Base-by-base conservation (phyloP, 164 flowering plant genomes). In the Nymphaea colorata region DNA sequence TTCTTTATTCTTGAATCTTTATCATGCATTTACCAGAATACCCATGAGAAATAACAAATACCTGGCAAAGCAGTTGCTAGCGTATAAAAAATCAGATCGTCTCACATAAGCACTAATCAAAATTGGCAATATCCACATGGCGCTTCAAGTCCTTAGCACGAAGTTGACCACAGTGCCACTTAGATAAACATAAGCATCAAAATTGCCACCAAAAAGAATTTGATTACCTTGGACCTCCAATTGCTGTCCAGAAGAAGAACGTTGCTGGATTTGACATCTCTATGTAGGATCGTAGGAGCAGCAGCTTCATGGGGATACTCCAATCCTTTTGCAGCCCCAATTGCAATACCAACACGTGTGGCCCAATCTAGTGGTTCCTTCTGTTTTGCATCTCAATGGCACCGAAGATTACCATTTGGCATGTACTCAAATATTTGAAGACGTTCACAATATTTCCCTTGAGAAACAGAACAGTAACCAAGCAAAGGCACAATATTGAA, bases 251-350 rank as follows among this genome's bases (percentile, higher is more conserved):
- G 78, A 64, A 95, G 78, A 64, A 95, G 94, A 79, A 95, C 88
- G 72, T 95, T 95, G 18, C 96, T 86, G 59, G 98, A 95, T 74
- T 95, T 95, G 72, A 95, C 93, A 78, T 95, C 99, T 78, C 99
- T 84, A 69, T 95, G 98, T 85, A 95, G 77, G 77, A 95, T 89
- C 80, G 85, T 84, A 17, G 99, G 99, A 64, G 96, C 96, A 68
- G 98, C 98, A 59, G 96, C 96, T 79, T 88, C 98, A 76, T 95
- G 98, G 61, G 92, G 98, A 81, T 95, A 95, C 71, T 95, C 99
- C 75, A 95, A 79, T 6, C 99, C 97, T 68, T 86, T 87, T 11
- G 99, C 99, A 82, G 99, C 97, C 76, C 97, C 98, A 64, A 90
- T 81, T 53, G 99, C 98, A 82, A 95, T 86, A 36, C 84, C 67